A percentile compares a stretch with the other conserved stretches of the same genome.
phyloP scores from a whole-genome alignment of 768 basidiomycete species.

The Termitomyces sp. region DNA sequence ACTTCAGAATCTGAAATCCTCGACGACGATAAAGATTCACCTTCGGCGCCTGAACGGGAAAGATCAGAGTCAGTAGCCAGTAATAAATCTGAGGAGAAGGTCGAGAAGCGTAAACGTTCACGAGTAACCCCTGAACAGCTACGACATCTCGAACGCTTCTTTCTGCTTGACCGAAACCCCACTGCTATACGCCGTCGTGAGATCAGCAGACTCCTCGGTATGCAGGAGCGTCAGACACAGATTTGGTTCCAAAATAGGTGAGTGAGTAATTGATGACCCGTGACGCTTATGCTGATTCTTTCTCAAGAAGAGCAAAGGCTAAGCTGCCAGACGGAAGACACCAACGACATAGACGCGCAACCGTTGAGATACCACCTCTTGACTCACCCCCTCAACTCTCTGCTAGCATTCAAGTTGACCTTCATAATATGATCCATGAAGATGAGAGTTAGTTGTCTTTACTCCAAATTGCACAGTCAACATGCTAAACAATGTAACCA shows the following conservation, averaged over 20 bases:
- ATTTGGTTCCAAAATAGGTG: conserved; percentile 90
- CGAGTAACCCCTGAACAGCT: conserved; percentile 80
- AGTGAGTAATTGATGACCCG: conserved; percentile 6
- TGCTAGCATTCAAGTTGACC: conserved; percentile 49
- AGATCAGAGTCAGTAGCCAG: conserved; percentile 23
- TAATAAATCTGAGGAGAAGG: conserved; percentile 42
- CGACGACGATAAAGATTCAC: conserved; percentile 28
- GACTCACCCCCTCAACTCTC: conserved; percentile 48
- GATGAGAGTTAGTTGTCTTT: conserved; percentile 55
- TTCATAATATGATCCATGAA: conserved; percentile 68
- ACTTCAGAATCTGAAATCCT: conserved; percentile 12
- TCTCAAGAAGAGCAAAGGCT: conserved; percentile 70
- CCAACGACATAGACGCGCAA: conserved; percentile 29
- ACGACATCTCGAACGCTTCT: conserved; percentile 67
- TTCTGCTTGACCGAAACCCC: conserved; percentile 64
- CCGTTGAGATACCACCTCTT: conserved; percentile 32
- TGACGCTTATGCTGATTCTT: background rate
- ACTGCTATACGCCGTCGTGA: conserved; percentile 67
- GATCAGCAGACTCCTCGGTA: conserved; percentile 68
- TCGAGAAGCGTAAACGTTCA: conserved; percentile 69
- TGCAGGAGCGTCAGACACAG: conserved; percentile 85
- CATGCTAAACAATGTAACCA: background rate
- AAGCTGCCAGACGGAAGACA: conserved; percentile 62
- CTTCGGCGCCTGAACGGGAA: conserved; percentile 30
- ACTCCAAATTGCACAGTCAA: background rate